phyloP scores from a whole-genome alignment of 2,329 filamentous ascomycete species.

The Curvularia spicifera region DNA sequence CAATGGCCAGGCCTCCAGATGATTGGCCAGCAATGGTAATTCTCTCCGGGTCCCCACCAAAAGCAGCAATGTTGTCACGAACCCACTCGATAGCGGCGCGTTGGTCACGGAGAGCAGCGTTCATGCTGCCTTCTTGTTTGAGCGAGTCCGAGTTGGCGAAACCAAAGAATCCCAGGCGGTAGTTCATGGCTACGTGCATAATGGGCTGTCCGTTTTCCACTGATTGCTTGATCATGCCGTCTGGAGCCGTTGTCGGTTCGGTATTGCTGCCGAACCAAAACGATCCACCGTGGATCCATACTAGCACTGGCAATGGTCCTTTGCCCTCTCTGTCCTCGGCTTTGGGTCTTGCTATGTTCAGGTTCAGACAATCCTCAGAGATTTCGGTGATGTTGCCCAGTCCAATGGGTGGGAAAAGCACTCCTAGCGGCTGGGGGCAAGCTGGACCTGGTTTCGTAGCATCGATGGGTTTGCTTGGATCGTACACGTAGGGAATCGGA shows the following conservation, averaged over 20 bases:
- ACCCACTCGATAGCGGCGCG: conserved; percentile 51
- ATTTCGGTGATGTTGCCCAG: conserved; percentile 45
- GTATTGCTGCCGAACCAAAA: conserved; percentile 48
- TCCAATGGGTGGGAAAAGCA: conserved; percentile 37
- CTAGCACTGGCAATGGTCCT: conserved; percentile 58
- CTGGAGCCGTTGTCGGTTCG: conserved; percentile 51
- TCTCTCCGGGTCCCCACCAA: conserved; percentile 44
- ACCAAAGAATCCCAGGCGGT: conserved; percentile 50
- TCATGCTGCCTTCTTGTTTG: conserved; percentile 42
- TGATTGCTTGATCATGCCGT: conserved; percentile 56
- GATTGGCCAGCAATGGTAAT: conserved; percentile 52
- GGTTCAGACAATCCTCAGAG: conserved; percentile 64
- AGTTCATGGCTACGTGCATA: conserved; percentile 48
- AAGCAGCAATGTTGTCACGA: conserved; percentile 44
- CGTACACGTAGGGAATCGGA: conserved; percentile 46
- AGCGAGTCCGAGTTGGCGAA: conserved; percentile 47
- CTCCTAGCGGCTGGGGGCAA: conserved; percentile 54
- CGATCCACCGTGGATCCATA: conserved; percentile 64
- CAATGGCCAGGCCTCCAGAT: conserved; percentile 43
- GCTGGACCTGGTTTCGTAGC: conserved; percentile 53
- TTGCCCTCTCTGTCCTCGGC: conserved; percentile 39
- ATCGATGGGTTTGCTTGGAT: conserved; percentile 45
- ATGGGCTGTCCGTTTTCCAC: conserved; percentile 52
- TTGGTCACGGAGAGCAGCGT: conserved; percentile 51
- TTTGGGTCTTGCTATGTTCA: conserved; percentile 65